A percentile compares a stretch with the other conserved stretches of the same genome.
phyloP scores from a whole-genome alignment of 176 grass and related monocot genomes.

The Dendrocalamus sinicus region DNA sequence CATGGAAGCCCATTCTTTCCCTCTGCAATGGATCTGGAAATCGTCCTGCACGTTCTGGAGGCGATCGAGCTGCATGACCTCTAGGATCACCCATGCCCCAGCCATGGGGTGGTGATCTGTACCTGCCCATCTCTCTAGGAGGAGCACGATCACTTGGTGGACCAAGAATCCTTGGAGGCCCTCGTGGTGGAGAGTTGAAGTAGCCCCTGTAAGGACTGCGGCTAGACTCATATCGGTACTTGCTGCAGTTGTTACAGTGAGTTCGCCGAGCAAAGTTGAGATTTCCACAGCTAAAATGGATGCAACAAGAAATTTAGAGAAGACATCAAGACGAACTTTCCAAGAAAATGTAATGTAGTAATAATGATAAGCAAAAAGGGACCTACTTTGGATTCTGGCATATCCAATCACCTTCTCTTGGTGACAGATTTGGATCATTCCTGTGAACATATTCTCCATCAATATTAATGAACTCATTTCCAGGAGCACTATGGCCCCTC shows the following conservation, averaged over 20 bases:
- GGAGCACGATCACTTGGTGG: conserved; percentile 48
- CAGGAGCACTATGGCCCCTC: conserved; percentile 58
- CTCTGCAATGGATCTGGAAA: conserved; percentile 50
- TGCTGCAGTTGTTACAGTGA: conserved; percentile 92
- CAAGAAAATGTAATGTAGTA: not conserved
- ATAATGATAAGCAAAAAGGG: not conserved
- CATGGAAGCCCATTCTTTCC: conserved; percentile 54
- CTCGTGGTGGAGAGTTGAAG: conserved; percentile 50
- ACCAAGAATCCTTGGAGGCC: conserved; percentile 55
- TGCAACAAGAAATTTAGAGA: conserved; percentile 21
- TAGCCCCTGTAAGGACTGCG: conserved; percentile 60
- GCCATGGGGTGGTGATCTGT: conserved; percentile 56
- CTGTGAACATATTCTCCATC: conserved; percentile 83
- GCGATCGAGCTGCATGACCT: conserved; percentile 53
- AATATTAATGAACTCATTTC: conserved; percentile 53
- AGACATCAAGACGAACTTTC: conserved; percentile 22
- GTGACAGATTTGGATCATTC: conserved; percentile 96
- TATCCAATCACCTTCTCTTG: conserved; percentile 97
- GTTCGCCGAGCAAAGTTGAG: conserved; percentile 93
- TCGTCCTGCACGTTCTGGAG: conserved; percentile 46
- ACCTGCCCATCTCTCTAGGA: conserved; percentile 59
- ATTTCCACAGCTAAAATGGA: conserved; percentile 86
- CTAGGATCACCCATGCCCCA: conserved; percentile 53
- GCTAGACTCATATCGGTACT: conserved; percentile 59
- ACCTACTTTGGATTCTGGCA: conserved; percentile 82